phyloP scores from a whole-genome alignment of 192 early-diverging fungal genomes.

The Coemansia sp. region DNA sequence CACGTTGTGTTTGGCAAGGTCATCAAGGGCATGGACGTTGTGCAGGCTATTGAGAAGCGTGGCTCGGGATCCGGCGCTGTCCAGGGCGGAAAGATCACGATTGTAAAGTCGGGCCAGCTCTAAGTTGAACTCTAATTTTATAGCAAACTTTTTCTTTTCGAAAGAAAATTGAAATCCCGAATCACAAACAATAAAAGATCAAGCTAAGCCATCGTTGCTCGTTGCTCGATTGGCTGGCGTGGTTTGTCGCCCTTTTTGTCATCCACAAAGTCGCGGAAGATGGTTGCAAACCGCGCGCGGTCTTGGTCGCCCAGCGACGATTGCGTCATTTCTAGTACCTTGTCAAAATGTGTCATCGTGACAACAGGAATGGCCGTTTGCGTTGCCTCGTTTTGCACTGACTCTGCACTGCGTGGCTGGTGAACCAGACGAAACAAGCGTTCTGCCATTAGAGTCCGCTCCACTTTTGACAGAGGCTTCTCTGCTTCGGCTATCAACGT shows the following conservation, averaged over 20 bases:
- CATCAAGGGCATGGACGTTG: conserved; percentile 67
- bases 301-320: conserved; percentile 34
- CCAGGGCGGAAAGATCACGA: conserved; percentile 54
- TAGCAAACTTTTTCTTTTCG: background rate
- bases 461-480: conserved; percentile 7
- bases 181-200: background rate
- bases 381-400: background rate
- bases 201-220: conserved; percentile 44
- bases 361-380: conserved; percentile 14
- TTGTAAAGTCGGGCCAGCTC: conserved; percentile 63
- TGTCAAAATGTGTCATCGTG: conserved; percentile 31
- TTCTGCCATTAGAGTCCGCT: conserved; percentile 26
- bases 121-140: background rate
- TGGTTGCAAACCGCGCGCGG: conserved; percentile 27
- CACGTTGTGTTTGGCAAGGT: conserved; percentile 83
- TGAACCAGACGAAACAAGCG: conserved; percentile 17
- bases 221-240: conserved; percentile 36
- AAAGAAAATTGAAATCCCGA: background rate
- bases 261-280: conserved; percentile 52
- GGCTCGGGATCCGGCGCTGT: conserved; percentile 57
- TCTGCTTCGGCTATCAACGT: background rate
- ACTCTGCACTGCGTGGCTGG: background rate
- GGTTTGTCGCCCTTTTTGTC: conserved; percentile 48
- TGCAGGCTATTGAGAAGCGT: conserved; percentile 70
- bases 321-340: conserved; percentile 22